Conservation (phyloP, 495 filamentous ascomycete species). For the Aspergillus saccharolyticus region DNA sequence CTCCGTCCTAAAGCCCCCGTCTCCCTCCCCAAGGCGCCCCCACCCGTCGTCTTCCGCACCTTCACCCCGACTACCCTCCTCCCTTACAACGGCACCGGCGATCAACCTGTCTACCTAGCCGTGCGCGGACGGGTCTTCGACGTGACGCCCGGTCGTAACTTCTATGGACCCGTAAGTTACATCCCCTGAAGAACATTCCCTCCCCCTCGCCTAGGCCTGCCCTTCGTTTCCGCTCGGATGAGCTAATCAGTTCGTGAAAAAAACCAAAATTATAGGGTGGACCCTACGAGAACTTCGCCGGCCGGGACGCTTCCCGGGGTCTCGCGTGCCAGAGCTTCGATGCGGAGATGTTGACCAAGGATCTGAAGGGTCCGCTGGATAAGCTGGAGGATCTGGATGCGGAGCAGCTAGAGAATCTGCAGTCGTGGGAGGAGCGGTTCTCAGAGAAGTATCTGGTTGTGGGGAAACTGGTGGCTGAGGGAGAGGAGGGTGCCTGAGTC, state of each 20-base stretch:
- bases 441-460: constrained; percentile 90
- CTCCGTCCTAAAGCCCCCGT: constrained; percentile 56
- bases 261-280: constrained; percentile 52
- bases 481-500: constrained; percentile 19
- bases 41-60: constrained; percentile 78
- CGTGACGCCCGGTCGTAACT: constrained; percentile 76
- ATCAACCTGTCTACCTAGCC: constrained; percentile 73
- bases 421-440: constrained; percentile 91
- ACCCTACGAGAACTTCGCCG: constrained; percentile 90
- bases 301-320: constrained; percentile 87
- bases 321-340: constrained; percentile 92
- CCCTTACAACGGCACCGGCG: constrained; percentile 78
- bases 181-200: constrained; percentile 4
- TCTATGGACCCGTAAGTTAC: constrained; percentile 69
- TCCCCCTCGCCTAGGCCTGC: background rate
- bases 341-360: constrained; percentile 91
- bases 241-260: too few species aligned
- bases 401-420: constrained; percentile 78
- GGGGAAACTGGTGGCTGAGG: constrained; percentile 77
- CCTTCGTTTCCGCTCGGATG: too few species aligned
- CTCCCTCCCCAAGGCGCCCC: constrained; percentile 61
- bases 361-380: constrained; percentile 82
- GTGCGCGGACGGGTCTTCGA: constrained; percentile 86
- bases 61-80: constrained; percentile 84
- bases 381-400: constrained; percentile 64